These are phyloP conservation scores for Daedaleopsis nitida DNA, from an alignment of 768 basidiomycete species.

Conservation along the genomic window DNA sequence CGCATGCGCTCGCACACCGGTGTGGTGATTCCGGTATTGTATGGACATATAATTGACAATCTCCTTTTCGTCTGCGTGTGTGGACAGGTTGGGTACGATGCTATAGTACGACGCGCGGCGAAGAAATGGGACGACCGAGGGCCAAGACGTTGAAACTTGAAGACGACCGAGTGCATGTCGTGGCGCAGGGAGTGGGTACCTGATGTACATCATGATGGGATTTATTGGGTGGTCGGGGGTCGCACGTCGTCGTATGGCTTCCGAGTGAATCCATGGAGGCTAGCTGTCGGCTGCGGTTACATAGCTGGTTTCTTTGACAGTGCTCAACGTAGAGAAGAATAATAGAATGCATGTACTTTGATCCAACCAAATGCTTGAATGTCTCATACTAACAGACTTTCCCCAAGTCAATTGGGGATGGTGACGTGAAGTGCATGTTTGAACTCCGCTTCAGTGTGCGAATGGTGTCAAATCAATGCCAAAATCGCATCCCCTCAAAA, in stretches of 20 bases:
- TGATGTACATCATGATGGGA: too few relatives aligned
- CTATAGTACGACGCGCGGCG: slow-evolving; percentile 4
- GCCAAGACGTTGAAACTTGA: background rate
- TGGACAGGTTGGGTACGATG: slow-evolving; percentile 26
- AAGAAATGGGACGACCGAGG: background rate
- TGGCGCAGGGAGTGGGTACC: background rate
- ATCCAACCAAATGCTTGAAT: background rate
- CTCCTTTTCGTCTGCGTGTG: slow-evolving; percentile 1
- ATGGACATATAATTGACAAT: slow-evolving; percentile 25
- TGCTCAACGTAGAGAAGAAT: background rate
- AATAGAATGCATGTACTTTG: background rate
- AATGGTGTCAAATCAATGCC: too few relatives aligned
- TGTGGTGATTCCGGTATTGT: slow-evolving; percentile 13
- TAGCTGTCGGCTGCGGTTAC: too few relatives aligned
- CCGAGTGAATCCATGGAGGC: background rate
- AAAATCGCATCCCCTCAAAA: too few relatives aligned
- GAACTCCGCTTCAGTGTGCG: too few relatives aligned
- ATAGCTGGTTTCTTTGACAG: too few relatives aligned
- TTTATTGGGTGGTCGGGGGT: slow-evolving; percentile 17
- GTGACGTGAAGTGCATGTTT: too few relatives aligned
- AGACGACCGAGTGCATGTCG: background rate
- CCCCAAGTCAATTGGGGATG: too few relatives aligned
- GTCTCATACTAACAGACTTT: background rate
- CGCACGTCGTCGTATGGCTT: slow-evolving; percentile 1
- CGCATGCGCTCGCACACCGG: background rate